These are phyloP conservation scores for Termitomyces sp. DNA, from an alignment of 768 basidiomycete species.

Conservation along the genomic window DNA sequence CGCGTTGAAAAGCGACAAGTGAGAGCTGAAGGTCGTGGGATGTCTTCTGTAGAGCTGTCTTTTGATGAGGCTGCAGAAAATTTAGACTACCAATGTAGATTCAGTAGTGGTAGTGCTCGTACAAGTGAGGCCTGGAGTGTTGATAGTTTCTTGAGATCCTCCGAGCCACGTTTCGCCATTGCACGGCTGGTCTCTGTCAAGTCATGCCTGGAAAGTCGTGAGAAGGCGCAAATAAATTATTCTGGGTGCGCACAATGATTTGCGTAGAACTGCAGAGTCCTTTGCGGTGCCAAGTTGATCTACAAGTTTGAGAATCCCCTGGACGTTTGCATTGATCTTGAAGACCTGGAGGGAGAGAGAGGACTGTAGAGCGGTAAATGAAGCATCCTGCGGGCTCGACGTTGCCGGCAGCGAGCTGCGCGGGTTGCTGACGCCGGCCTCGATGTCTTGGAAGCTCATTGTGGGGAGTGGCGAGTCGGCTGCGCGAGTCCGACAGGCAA, in stretches of 20 bases:
- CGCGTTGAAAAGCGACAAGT: conserved; percentile 86
- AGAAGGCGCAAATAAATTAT: background rate
- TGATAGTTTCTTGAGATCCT: conserved; percentile 88
- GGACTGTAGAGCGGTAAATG: conserved; percentile 73
- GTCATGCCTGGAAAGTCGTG: conserved; percentile 62
- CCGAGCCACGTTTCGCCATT: conserved; percentile 92
- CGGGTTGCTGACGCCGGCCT: conserved; percentile 40
- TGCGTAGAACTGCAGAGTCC: conserved; percentile 78
- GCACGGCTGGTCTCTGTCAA: conserved; percentile 91
- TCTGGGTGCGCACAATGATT: conserved; percentile 67
- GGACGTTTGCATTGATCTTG: conserved; percentile 98
- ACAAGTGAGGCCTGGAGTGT: conserved; percentile 61
- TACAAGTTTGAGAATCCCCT: conserved; percentile 93
- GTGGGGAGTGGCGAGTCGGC: conserved; percentile 11
- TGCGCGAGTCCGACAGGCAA: too few species aligned
- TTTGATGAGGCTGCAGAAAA: conserved; percentile 65
- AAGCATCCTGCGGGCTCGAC: conserved; percentile 60
- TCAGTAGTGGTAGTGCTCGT: conserved; percentile 17
- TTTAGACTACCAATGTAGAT: background rate
- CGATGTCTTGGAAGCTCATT: conserved; percentile 59
- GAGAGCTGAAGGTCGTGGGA: conserved; percentile 91
- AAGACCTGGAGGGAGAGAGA: conserved; percentile 91
- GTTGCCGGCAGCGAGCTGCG: conserved; percentile 28
- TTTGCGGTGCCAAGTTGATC: conserved; percentile 86
- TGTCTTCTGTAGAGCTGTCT: conserved; percentile 85